Evolutionary conservation across 2,329 filamentous ascomycete species (phyloP), one percentile per base, ranked within the genome.

Genomic region (Claviceps pazoutovae): DNA sequence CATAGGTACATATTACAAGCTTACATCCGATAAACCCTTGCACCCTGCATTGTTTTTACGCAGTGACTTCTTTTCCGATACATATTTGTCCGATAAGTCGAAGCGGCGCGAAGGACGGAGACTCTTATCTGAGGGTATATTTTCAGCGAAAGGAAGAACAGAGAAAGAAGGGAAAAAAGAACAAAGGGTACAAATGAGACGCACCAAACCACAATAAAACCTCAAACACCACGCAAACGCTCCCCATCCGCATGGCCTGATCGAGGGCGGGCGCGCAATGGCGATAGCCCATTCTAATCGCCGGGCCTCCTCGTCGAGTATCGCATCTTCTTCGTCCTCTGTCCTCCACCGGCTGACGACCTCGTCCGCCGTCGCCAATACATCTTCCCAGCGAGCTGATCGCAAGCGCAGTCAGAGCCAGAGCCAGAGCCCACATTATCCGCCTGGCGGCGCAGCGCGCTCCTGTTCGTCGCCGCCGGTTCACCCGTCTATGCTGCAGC

Each of bases 401-500:
- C 54, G n/a, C 38, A 48, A 37, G 42, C 51, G 51, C 23, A 51
- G 36, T n/a, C 49, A 41, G 21, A 47, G 30, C 30, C 30, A 30
- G 30, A 34, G 30, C 11, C 49, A 36, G 21, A 47, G 44, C 49
- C 37, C 21, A 9, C 49, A 46, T 13, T 13, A 17, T 14, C 36
- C 4, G 23, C 38, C 14, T 42, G 14, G n/a, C 46, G n/a, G 23
- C 49, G 30, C 37, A 8, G 17, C 49, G 7, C 14, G 26, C 9
- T 17, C 52, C n/a, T 34, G 17, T 26, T 30, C 49, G 16, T 44
- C 46, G 38, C 43, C 53, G 47, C 47, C 53, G 13, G 57, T 63
- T 14, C 62, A 61, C 34, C 62, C 64, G 21, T 67, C 76, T 16
- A 70, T 83, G 50, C 73, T 88, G 44, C 85, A 89, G 61, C 86